phyloP scores from a whole-genome alignment of 768 basidiomycete species.

The Naematelia aurantialba region DNA sequence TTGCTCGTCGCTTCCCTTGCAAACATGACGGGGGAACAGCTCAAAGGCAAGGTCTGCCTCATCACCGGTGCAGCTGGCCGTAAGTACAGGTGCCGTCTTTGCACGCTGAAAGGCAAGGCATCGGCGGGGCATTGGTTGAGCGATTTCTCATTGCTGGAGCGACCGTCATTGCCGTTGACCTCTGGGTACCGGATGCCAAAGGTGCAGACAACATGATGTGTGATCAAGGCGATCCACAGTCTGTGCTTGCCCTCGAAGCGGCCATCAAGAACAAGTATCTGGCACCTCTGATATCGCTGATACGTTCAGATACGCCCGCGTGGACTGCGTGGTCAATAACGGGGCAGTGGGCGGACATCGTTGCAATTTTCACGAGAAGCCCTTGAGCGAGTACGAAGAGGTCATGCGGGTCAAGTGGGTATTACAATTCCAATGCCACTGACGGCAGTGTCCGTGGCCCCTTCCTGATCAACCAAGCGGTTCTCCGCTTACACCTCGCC shows the following conservation, averaged over 20 bases:
- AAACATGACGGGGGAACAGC: neutral
- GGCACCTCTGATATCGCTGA: neutral
- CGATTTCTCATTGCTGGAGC: slow-evolving; percentile 16
- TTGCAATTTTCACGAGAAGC: slow-evolving; percentile 11
- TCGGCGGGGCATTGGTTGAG: slow-evolving; percentile 16
- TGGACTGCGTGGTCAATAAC: slow-evolving; percentile 21
- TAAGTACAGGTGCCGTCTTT: neutral
- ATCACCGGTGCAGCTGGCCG: slow-evolving; percentile 19
- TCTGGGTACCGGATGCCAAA: neutral
- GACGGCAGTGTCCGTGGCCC: slow-evolving; percentile 16
- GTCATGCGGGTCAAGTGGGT: slow-evolving; percentile 36
- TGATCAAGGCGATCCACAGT: slow-evolving; percentile 5
- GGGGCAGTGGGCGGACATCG: slow-evolving; percentile 14
- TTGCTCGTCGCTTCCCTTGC: no score
- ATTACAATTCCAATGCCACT: neutral
- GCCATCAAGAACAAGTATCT: slow-evolving; percentile 8
- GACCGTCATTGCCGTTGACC: slow-evolving; percentile 12
- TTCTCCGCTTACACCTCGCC: slow-evolving; percentile 14
- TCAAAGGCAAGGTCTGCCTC: slow-evolving; percentile 15
- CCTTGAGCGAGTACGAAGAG: slow-evolving; percentile 15
- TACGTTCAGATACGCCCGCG: slow-evolving; percentile 7
- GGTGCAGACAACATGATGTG: slow-evolving; percentile 8
- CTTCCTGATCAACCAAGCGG: slow-evolving; percentile 12
- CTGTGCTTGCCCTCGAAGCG: slow-evolving; percentile 2
- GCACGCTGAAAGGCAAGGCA: slow-evolving; percentile 9